Conservation (phyloP, 345 rosid genomes). For the Euphorbia pulcherrima region DNA sequence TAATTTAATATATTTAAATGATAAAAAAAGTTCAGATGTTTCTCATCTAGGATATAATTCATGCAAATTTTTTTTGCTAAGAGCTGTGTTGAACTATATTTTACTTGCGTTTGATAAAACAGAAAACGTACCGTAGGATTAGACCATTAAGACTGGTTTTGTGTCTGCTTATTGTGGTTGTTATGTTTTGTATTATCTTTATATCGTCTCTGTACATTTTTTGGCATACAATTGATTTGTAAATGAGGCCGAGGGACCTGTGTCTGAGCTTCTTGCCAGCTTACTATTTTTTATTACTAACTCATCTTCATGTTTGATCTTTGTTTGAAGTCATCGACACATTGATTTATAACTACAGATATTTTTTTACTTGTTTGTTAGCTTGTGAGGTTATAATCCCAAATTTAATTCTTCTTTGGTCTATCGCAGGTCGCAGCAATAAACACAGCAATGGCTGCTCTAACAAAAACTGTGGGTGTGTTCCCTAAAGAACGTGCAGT, state of each 20-base stretch:
- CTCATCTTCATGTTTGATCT: background rate
- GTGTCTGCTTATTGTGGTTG: background rate
- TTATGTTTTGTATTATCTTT: background rate
- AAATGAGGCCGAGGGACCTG: background rate
- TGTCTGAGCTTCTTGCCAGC: background rate
- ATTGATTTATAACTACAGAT: background rate
- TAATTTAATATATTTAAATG: background rate
- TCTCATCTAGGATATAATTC: background rate
- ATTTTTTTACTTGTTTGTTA: background rate
- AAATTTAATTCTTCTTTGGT: slow-evolving; percentile 11
- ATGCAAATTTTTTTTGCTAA: background rate
- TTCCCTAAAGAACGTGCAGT: slow-evolving; percentile 96
- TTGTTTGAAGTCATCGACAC: background rate
- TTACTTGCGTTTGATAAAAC: background rate
- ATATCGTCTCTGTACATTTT: background rate
- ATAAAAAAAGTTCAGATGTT: background rate
- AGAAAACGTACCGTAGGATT: background rate
- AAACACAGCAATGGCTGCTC: slow-evolving; percentile 99
- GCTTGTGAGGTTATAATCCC: background rate
- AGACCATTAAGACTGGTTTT: background rate
- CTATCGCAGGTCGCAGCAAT: slow-evolving; percentile 81
- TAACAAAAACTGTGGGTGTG: slow-evolving; percentile 92
- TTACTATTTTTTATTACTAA: background rate
- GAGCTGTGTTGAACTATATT: background rate
- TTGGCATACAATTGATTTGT: background rate